Conservation (phyloP, 805 yeast genomes). For the Groenewaldozyma salmanticensis region DNA sequence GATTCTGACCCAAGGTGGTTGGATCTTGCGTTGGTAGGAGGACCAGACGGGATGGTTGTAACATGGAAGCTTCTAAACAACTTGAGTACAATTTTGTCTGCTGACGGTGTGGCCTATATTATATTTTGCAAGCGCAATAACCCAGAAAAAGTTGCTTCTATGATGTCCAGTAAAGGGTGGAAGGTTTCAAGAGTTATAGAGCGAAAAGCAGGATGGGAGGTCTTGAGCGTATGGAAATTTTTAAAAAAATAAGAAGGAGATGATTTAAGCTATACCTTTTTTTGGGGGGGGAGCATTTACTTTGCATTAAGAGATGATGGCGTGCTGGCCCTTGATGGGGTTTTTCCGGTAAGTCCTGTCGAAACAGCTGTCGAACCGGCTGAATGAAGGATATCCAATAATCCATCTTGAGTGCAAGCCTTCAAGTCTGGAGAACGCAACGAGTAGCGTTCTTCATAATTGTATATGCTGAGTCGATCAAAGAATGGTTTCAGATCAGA, state of each 20-base stretch:
- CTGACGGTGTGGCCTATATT: constrained; percentile 70
- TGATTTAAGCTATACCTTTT: too few species aligned
- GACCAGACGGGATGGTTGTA: constrained; percentile 80
- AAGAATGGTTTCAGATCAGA: constrained; percentile 53
- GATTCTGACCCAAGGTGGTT: constrained; percentile 59
- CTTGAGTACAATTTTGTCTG: constrained; percentile 44
- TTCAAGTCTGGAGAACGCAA: constrained; percentile 34
- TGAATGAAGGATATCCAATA: constrained; percentile 41
- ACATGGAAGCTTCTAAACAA: constrained; percentile 54
- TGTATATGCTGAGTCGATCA: constrained; percentile 51
- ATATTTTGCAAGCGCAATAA: constrained; percentile 86
- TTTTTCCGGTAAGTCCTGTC: too few species aligned
- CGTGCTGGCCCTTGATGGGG: too few species aligned
- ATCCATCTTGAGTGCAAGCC: constrained; percentile 46
- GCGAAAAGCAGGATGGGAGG: constrained; percentile 96
- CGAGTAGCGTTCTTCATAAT: constrained; percentile 57
- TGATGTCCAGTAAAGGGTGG: constrained; percentile 48
- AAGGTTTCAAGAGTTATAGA: constrained; percentile 39
- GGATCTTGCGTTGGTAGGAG: constrained; percentile 85
- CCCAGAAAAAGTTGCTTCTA: constrained; percentile 49
- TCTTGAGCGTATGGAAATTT: constrained; percentile 64
- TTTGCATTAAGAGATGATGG: too few species aligned
- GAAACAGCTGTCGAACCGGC: too few species aligned
- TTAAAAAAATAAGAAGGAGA: not conserved
- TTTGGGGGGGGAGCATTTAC: too few species aligned